These are phyloP conservation scores for Tieghemostelium lacteum DNA, from an alignment of 78 protist species.

Conservation along the genomic window DNA sequence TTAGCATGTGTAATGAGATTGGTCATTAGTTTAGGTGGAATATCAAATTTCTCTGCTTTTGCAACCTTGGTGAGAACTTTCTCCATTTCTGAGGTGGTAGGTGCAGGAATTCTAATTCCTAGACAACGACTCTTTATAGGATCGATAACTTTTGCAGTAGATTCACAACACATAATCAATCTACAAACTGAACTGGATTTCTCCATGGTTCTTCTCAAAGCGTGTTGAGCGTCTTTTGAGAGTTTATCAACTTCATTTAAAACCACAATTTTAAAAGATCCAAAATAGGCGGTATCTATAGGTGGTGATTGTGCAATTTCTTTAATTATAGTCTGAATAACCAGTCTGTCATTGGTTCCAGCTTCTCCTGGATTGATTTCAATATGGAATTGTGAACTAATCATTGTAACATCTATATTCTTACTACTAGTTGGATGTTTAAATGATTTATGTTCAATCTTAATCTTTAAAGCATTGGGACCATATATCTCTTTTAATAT, in stretches of 20 bases:
- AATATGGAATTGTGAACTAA: conserved; percentile 91
- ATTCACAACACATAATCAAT: conserved; percentile 86
- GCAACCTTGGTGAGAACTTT: conserved; percentile 50
- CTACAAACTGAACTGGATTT: conserved; percentile 91
- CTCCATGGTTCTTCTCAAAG: conserved; percentile 99
- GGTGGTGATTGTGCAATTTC: conserved; percentile 96
- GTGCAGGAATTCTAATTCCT: conserved; percentile 94
- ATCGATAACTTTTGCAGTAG: conserved; percentile 87
- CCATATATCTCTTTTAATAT: conserved; percentile 96
- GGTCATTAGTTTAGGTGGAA: conserved; percentile 4
- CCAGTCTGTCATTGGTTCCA: conserved; percentile 93
- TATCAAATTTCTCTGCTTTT: conserved; percentile 21
- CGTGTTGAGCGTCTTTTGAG: conserved; percentile 96
- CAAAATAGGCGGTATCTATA: conserved; percentile 47
- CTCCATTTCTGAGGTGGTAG: conserved; percentile 78
- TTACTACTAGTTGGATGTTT: conserved; percentile 45
- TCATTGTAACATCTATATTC: conserved; percentile 85
- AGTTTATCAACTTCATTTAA: conserved; percentile 95
- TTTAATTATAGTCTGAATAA: conserved; percentile 95
- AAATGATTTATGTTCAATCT: conserved; percentile 76
- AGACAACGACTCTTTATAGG: conserved; percentile 97
- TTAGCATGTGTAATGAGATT: conserved; percentile 48
- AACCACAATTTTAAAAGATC: conserved; percentile 86
- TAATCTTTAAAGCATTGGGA: conserved; percentile 80
- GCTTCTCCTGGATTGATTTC: conserved; percentile 98